A percentile compares a stretch with the other conserved stretches of the same genome.
Conservation (phyloP, 768 basidiomycete genomes). For the Suillus discolor region DNA sequence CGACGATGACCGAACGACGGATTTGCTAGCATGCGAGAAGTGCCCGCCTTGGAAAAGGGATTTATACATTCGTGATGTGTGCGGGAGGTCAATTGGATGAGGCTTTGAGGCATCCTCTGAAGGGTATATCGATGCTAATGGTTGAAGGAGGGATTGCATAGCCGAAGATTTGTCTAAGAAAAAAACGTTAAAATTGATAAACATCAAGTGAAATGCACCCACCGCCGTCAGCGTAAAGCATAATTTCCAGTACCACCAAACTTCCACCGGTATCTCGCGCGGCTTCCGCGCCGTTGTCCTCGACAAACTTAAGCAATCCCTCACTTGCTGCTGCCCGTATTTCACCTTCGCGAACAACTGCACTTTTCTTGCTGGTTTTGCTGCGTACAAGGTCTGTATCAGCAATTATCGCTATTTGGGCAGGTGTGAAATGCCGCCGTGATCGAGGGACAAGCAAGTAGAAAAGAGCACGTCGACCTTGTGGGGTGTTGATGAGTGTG, state of each 20-base stretch:
- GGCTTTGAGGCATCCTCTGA: slow-evolving; percentile 47
- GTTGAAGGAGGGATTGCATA: slow-evolving; percentile 58
- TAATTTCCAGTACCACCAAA: slow-evolving; percentile 75
- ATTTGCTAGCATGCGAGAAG: slow-evolving; percentile 63
- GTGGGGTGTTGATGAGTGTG: slow-evolving; percentile 58
- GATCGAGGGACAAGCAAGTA: slow-evolving; percentile 84
- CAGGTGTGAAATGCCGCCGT: slow-evolving; percentile 86
- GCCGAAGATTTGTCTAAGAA: slow-evolving; percentile 69
- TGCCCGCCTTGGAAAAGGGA: slow-evolving; percentile 90
- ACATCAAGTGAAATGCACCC: slow-evolving; percentile 24
- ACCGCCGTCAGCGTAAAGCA: slow-evolving; percentile 89
- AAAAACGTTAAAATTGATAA: neutral
- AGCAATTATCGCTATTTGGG: slow-evolving; percentile 68
- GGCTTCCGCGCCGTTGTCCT: slow-evolving; percentile 58
- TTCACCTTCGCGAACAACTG: slow-evolving; percentile 63
- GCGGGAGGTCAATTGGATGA: slow-evolving; percentile 81
- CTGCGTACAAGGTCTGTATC: slow-evolving; percentile 71
- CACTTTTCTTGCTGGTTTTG: slow-evolving; percentile 85
- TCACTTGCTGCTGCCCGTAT: slow-evolving; percentile 74
- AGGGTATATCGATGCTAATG: slow-evolving; percentile 59
- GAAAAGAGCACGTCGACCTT: slow-evolving; percentile 82
- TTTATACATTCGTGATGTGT: slow-evolving; percentile 85
- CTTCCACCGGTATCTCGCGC: slow-evolving; percentile 80
- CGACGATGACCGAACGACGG: slow-evolving; percentile 50
- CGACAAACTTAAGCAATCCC: slow-evolving; percentile 71